These are phyloP conservation scores for Dactylellina leptospora DNA, from an alignment of 2,329 filamentous ascomycete genomes.

Conservation along the genomic window DNA sequence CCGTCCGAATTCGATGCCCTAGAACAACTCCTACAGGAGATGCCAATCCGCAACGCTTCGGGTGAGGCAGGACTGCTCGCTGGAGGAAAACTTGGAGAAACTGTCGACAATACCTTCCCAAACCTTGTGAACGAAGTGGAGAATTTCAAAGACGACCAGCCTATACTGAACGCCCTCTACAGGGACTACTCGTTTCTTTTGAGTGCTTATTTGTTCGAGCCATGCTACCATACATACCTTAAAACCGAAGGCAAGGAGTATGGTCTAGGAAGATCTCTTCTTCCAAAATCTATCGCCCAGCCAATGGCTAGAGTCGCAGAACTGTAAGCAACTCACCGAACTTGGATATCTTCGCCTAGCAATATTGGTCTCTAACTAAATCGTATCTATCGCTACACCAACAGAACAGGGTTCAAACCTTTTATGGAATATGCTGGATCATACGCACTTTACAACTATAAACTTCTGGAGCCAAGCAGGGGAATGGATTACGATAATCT, in stretches of 20 bases:
- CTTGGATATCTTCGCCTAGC: not conserved
- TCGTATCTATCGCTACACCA: too few species aligned
- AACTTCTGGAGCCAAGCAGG: conserved; percentile 66
- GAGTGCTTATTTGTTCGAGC: conserved; percentile 88
- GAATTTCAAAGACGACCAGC: conserved; percentile 75
- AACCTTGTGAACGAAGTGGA: conserved; percentile 79
- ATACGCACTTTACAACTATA: conserved; percentile 76
- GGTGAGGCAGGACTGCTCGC: conserved; percentile 82
- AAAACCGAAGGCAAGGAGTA: conserved; percentile 66
- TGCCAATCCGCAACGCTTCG: conserved; percentile 79
- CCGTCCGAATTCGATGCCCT: conserved; percentile 78
- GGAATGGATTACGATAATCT: conserved; percentile 74
- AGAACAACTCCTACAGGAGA: conserved; percentile 75
- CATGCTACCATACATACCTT: conserved; percentile 79
- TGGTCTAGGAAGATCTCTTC: conserved; percentile 65
- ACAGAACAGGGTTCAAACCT: conserved; percentile 78
- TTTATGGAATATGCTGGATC: conserved; percentile 87
- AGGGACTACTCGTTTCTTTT: conserved; percentile 91
- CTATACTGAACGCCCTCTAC: conserved; percentile 84
- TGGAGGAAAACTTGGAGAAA: conserved; percentile 75
- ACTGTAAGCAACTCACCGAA: conserved; percentile 71
- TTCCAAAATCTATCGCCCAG: conserved; percentile 78
- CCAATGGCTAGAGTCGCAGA: conserved; percentile 85
- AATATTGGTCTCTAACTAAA: too few species aligned
- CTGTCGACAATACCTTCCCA: conserved; percentile 76